Conservation (phyloP, 2,329 filamentous ascomycete genomes). For the Paraphoma chrysanthemicola region DNA sequence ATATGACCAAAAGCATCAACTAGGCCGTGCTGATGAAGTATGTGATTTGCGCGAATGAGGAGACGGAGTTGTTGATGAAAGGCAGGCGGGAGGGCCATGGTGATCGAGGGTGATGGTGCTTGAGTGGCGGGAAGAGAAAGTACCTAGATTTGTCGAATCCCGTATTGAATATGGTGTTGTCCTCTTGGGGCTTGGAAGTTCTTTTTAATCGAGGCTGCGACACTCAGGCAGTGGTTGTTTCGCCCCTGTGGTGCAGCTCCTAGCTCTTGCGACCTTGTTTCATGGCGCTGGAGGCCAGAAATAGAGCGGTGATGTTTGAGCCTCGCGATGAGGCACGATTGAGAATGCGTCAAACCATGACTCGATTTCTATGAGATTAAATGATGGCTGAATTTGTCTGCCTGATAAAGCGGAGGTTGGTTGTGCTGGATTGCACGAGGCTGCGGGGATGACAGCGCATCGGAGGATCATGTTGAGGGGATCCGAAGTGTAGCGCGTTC, state of each 20-base stretch:
- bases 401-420: neutral
- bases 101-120: neutral
- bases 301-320: constrained; percentile 2
- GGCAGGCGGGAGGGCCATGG: constrained; percentile 13
- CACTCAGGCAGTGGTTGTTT: constrained; percentile 4
- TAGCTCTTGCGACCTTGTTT: constrained; percentile 5
- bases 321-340: neutral
- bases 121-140: neutral
- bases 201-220: too few species aligned
- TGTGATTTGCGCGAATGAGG: constrained; percentile 51
- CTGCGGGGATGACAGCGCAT: constrained; percentile 12
- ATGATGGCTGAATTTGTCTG: too few species aligned
- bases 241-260: neutral
- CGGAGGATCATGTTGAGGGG: constrained; percentile 12
- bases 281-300: neutral
- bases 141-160: too few species aligned
- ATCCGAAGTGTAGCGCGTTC: constrained; percentile 10
- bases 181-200: too few species aligned
- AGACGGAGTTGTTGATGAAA: constrained; percentile 28
- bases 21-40: constrained; percentile 58
- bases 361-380: too few species aligned
- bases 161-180: too few species aligned
- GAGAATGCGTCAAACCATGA: too few species aligned
- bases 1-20: constrained; percentile 63
- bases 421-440: neutral